phyloP scores from a whole-genome alignment of 208 protist genomes.

The Kentomonas sorsogonicus region DNA sequence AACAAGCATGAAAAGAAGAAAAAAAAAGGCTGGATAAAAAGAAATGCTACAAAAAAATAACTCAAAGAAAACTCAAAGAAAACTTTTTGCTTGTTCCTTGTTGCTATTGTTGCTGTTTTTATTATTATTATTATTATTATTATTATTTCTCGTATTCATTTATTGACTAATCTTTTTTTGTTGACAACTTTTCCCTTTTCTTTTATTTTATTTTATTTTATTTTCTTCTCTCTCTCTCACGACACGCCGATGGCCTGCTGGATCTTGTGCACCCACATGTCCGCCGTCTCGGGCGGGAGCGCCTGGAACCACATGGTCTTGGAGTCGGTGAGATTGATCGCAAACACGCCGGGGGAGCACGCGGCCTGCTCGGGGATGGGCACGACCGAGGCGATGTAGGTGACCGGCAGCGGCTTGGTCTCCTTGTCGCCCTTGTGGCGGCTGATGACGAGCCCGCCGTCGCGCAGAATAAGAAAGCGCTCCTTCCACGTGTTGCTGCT shows the following conservation, averaged over 20 bases:
- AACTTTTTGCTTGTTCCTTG: background rate
- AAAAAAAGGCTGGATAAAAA: slow-evolving; percentile 1
- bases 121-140: no score
- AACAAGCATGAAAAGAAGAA: background rate
- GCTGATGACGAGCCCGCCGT: slow-evolving; percentile 42
- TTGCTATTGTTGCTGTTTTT: background rate
- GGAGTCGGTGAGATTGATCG: slow-evolving; percentile 4
- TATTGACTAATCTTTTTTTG: background rate
- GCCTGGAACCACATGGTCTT: slow-evolving; percentile 5
- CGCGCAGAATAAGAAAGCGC: slow-evolving; percentile 47
- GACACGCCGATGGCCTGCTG: slow-evolving; percentile 54
- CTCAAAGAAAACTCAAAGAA: slow-evolving; percentile 7
- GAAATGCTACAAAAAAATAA: slow-evolving; percentile 9
- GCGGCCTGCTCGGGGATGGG: slow-evolving; percentile 19
- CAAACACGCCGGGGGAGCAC: slow-evolving; percentile 9
- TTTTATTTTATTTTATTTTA: no score
- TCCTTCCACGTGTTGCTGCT: slow-evolving; percentile 52
- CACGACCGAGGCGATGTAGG: slow-evolving; percentile 46
- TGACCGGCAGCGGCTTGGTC: slow-evolving; percentile 44
- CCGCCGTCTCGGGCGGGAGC: slow-evolving; percentile 27
- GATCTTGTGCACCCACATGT: slow-evolving; percentile 49
- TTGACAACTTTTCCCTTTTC: slow-evolving; percentile 12
- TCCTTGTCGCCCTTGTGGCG: slow-evolving; percentile 41
- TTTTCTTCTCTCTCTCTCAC: slow-evolving; percentile 8
- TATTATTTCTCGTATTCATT: slow-evolving; percentile 1